Evolutionary conservation across 1,284 basidiomycete species (phyloP), one percentile per base, ranked within the genome.

Genomic region (Anthracocystis setariae): DNA sequence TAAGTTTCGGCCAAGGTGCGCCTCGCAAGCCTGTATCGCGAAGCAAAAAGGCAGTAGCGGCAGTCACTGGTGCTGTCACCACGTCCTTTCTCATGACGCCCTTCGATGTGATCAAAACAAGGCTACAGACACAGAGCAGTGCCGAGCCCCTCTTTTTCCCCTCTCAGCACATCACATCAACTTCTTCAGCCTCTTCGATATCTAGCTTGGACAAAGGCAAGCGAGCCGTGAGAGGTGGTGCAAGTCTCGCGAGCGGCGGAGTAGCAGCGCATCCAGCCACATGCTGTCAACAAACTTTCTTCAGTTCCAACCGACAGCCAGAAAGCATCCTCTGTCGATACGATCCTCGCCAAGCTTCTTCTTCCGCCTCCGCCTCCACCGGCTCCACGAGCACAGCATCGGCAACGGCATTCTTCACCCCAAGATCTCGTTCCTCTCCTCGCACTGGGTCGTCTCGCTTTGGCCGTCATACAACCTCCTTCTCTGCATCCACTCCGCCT

Each of bases 81-180:
- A 93, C 92, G 8, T 91, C 91, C 1, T 84, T 94, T 44, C 91
- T 91, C 9, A 94, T 95, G 93, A 95, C 93, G 5, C 93, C 93
- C 3, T 94, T 95, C 81, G 93, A 95, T 83, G 92, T 95, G 55
- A 88, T 95, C 74, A 95, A 95, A 84, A 95, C 93, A 20, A 88
- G 93, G n/a, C 84, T 94, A 20, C 92, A 94, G 83, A 92, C 91
- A 1, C 91, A 93, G 82, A 45, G 56, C 24, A 58, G 68, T 15
- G 72, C 61, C 17, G 72, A 74, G 44, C 74, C 78, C 8, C 67
- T 78, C 29, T 78, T 76, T 56, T 60, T 64, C 12, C 74, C 76
- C 1, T 73, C 77, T 0, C 55, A 59, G 42, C 68, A 71, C 33
- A 45, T 68, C 2, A 53, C 61, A 13, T 44, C 60, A n/a, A 42